Base-by-base conservation (phyloP, 1,284 basidiomycete genomes). In the Gomphus sp. region DNA sequence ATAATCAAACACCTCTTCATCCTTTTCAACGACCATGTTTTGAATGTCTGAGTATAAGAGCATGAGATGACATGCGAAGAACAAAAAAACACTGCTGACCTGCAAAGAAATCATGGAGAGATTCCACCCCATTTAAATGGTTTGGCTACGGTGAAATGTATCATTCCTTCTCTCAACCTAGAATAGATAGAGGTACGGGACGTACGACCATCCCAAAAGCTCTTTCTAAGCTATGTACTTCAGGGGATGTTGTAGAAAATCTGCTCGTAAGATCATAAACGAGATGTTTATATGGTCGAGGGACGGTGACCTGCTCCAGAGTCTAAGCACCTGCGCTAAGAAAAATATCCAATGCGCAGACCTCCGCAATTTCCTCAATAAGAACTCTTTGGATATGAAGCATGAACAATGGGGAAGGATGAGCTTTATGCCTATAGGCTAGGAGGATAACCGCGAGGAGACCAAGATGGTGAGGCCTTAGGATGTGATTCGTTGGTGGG, bases 381-480 rank as follows among this genome's bases (percentile, higher is more conserved):
- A 90, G 73, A 58, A 84, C 70, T 31, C 83, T 79, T 64, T 83
- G 79, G 11, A 88, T 66, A 63, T 84, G 80, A 28, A 89, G 72
- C n/a, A 80, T 67, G 65, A 86, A 89, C 16, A 22, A 45, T 4
- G 70, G 64, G n/a, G 76, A 67, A 0, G 85, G 80, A 16, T 87
- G 72, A 18, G 73, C 74, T 58, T 73, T 76, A 76, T 75, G 60
- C 83, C 80, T 64, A 80, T 81, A 86, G 1, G 78, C 71, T 11
- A 84, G 71, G 60, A 81, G 72, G 43, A 89, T 73, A 41, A 89
- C 72, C 44, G 78, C 77, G 34, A 90, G 72, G 14, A 90, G 71
- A 53, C 78, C 77, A 49, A 91, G 72, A 67, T 91, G 89, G 65
- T 91, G 89, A 2, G 89, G 87, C 59, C 81, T 76, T 11, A 68